Evolutionary conservation across 2,329 filamentous ascomycete genomes (phyloP).

Genomic region (Onygenales sp.): DNA sequence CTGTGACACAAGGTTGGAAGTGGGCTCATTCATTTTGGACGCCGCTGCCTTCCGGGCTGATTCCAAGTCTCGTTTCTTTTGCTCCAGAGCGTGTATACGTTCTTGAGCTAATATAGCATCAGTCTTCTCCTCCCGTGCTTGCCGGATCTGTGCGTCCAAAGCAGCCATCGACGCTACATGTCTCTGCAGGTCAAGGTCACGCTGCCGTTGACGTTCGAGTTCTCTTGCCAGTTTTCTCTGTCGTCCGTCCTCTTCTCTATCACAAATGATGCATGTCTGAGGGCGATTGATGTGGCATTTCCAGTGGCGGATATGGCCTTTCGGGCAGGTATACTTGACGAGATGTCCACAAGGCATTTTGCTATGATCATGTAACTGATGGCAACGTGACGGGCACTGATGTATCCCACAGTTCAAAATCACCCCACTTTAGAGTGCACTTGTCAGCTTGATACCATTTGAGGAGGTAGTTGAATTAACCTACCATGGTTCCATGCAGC

Average conservation of each 20-base stretch:
- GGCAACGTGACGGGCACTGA: slow-evolving; percentile 51
- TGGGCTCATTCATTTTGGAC: not conserved
- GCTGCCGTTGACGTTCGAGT: slow-evolving; percentile 32
- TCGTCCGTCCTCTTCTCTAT: slow-evolving; percentile 37
- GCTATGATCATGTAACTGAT: slow-evolving; percentile 51
- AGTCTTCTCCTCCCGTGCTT: slow-evolving; percentile 19
- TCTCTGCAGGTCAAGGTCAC: slow-evolving; percentile 42
- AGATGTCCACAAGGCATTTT: slow-evolving; percentile 39
- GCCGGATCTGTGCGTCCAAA: slow-evolving; percentile 20
- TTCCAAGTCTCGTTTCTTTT: not conserved
- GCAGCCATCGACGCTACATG: slow-evolving; percentile 19
- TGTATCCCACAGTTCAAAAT: slow-evolving; percentile 50
- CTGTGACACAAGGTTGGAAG: not conserved
- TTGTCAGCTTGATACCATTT: not conserved
- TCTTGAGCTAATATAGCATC: not conserved
- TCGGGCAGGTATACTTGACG: slow-evolving; percentile 41
- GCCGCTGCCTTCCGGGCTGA: not conserved
- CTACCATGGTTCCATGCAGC: slow-evolving; percentile 56
- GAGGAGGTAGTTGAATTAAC: slow-evolving; percentile 13
- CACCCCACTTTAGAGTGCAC: not conserved
- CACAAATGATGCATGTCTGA: slow-evolving; percentile 42
- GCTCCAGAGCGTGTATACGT: not conserved
- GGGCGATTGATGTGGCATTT: slow-evolving; percentile 36
- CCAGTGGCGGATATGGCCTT: slow-evolving; percentile 41
- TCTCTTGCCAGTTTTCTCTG: slow-evolving; percentile 24